Conservation (phyloP, 1,284 basidiomycete species). For the Melampsora larici-populina region DNA sequence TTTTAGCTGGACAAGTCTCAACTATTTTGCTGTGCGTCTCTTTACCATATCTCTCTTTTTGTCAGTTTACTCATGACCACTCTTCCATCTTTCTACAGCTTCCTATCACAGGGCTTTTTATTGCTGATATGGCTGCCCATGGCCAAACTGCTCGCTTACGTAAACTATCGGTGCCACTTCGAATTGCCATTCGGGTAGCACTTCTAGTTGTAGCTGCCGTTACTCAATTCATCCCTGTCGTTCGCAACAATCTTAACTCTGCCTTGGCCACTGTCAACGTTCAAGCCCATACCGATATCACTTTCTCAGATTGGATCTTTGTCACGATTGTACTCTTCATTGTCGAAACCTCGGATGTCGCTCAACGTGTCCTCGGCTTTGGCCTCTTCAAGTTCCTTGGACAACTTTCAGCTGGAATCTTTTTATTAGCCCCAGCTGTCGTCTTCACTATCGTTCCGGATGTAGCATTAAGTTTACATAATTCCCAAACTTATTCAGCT, state of each 20-base stretch:
- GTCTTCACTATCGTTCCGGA: conserved; percentile 51
- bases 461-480: conserved; percentile 49
- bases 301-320: conserved; percentile 51
- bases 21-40: conserved; percentile 48
- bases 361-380: conserved; percentile 51
- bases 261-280: conserved; percentile 51
- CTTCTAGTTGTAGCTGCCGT: conserved; percentile 49
- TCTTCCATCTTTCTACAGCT: conserved; percentile 9
- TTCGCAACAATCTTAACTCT: conserved; percentile 52
- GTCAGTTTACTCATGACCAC: background rate
- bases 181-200: conserved; percentile 48
- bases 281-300: conserved; percentile 49
- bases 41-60: background rate
- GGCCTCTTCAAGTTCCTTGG: conserved; percentile 51
- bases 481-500: conserved; percentile 48
- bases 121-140: conserved; percentile 53
- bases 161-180: conserved; percentile 48
- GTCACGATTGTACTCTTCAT: conserved; percentile 49
- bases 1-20: conserved; percentile 53
- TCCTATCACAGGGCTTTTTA: conserved; percentile 33
- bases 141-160: conserved; percentile 51
- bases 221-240: conserved; percentile 49
- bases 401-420: conserved; percentile 51
- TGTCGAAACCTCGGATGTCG: conserved; percentile 51
- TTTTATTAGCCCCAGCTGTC: conserved; percentile 50